Percentiles rank a stretch among this genome's conserved stretches.
Conservation (phyloP, 2,329 filamentous ascomycete species). For the Dactylellina cionopaga region DNA sequence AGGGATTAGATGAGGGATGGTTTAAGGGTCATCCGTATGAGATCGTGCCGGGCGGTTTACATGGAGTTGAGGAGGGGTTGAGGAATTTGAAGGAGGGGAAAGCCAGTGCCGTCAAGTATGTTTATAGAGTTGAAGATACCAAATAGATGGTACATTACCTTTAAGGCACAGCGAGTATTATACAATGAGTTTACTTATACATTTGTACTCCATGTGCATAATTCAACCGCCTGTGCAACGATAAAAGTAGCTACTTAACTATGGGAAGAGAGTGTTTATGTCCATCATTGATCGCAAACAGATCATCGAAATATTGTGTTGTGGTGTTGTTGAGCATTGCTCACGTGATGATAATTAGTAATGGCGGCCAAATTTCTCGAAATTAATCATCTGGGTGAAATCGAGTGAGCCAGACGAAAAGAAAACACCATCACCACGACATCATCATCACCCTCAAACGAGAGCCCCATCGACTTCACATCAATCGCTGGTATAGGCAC, state of each 20-base stretch:
- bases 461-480: slow-evolving; percentile 6
- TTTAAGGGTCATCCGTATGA: slow-evolving; percentile 66
- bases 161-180: background rate
- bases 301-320: too few species aligned
- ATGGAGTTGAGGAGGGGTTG: slow-evolving; percentile 62
- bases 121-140: slow-evolving; percentile 62
- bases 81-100: slow-evolving; percentile 62
- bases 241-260: too few species aligned
- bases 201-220: too few species aligned
- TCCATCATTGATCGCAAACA: too few species aligned
- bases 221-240: too few species aligned
- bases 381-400: too few species aligned
- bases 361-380: slow-evolving; percentile 26
- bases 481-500: slow-evolving; percentile 38
- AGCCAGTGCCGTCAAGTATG: slow-evolving; percentile 65
- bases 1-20: slow-evolving; percentile 63
- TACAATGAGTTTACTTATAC: too few species aligned
- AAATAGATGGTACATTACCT: too few species aligned
- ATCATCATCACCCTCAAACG: slow-evolving; percentile 26
- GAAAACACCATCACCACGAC: slow-evolving; percentile 42
- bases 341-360: slow-evolving; percentile 41
- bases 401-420: slow-evolving; percentile 2
- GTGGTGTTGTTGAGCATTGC: background rate
- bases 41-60: slow-evolving; percentile 65
- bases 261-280: too few species aligned